Conservation (phyloP, 2,329 filamentous ascomycete genomes). For the Venturia nashicola region DNA sequence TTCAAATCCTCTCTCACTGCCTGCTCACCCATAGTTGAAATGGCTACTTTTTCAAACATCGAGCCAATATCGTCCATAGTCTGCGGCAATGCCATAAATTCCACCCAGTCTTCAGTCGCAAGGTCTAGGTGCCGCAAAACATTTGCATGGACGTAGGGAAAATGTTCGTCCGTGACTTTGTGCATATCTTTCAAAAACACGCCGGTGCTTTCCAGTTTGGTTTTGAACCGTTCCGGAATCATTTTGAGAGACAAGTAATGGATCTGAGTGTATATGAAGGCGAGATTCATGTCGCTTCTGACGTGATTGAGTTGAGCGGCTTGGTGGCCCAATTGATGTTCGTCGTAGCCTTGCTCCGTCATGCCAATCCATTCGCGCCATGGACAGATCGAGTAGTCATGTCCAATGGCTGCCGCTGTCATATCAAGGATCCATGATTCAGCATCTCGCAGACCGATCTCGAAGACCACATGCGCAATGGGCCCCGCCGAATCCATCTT, state of each 20-base stretch:
- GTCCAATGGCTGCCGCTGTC: background rate
- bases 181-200: background rate
- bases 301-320: background rate
- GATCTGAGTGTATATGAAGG: background rate
- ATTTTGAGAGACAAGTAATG: background rate
- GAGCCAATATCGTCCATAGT: background rate
- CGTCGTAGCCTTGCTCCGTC: background rate
- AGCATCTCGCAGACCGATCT: background rate
- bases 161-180: background rate
- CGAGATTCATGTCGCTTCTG: slow-evolving; percentile 1
- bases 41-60: background rate
- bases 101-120: background rate
- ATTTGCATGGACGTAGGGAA: background rate
- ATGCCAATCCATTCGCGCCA: background rate
- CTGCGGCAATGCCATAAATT: background rate
- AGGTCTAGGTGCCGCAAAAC: background rate
- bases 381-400: background rate
- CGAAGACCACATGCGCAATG: background rate
- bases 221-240: background rate
- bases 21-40: background rate
- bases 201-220: background rate
- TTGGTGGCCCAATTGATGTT: background rate
- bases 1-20: background rate
- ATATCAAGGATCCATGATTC: background rate
- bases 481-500: background rate